A percentile compares a stretch with the other conserved stretches of the same genome.
phyloP scores from a whole-genome alignment of 2,329 filamentous ascomycete genomes.

The Alternaria hordeiaustralica region DNA sequence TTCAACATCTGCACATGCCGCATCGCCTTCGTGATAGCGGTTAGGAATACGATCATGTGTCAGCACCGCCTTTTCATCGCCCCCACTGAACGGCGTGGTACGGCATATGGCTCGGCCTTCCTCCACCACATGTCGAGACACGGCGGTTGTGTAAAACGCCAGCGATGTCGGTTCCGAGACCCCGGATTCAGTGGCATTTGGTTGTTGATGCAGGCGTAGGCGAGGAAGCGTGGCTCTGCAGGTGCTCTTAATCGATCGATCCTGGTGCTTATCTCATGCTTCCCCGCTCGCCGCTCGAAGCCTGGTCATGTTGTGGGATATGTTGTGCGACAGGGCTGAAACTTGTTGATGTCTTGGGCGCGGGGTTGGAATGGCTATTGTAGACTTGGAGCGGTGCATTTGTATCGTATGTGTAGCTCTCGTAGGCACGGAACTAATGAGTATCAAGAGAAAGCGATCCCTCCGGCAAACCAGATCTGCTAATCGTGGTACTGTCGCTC shows the following conservation, averaged over 20 bases:
- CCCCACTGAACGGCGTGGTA: not conserved
- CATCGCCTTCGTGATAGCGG: not conserved
- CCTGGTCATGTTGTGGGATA: constrained; percentile 1
- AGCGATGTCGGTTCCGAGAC: not conserved
- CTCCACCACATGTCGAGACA: not conserved
- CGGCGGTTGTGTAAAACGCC: not conserved
- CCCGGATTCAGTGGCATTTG: not conserved
- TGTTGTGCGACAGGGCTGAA: constrained; percentile 20
- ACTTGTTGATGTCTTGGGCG: constrained; percentile 14
- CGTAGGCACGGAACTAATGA: not conserved
- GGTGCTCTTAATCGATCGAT: not conserved
- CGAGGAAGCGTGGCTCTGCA: not conserved
- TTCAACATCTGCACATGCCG: constrained; percentile 3
- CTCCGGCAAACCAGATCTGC: too few species aligned
- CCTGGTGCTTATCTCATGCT: not conserved
- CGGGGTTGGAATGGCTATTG: not conserved
- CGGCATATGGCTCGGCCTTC: not conserved
- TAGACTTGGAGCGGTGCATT: too few species aligned
- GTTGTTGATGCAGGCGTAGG: not conserved
- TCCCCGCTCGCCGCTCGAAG: not conserved
- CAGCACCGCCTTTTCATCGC: not conserved
- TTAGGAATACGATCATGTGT: not conserved
- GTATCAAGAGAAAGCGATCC: not conserved
- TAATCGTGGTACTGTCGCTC: not conserved
- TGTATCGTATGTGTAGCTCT: too few species aligned